phyloP scores from a whole-genome alignment of 2,329 filamentous ascomycete species.

The Colletotrichum tropicicola region DNA sequence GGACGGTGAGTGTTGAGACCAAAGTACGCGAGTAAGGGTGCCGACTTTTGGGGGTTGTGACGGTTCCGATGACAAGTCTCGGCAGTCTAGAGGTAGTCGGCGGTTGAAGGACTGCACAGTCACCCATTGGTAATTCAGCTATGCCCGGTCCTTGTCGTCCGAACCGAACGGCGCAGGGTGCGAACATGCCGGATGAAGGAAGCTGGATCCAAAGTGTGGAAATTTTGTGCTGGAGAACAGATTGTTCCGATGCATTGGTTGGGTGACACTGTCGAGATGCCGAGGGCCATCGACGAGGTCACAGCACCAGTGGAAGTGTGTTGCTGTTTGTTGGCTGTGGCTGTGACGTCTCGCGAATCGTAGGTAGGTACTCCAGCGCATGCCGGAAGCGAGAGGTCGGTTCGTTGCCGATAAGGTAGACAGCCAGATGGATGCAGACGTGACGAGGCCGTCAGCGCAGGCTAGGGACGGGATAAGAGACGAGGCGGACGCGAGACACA shows the following conservation, averaged over 20 bases:
- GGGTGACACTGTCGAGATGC: neutral
- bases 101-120: neutral
- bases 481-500: too few species aligned
- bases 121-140: neutral
- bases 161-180: neutral
- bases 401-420: neutral
- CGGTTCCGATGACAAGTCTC: neutral
- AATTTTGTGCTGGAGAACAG: neutral
- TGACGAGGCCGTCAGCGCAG: neutral
- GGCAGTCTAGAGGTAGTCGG: constrained; percentile 1
- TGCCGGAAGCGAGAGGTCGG: neutral
- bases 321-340: neutral
- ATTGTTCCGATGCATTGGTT: neutral
- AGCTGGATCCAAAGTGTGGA: neutral
- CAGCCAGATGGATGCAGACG: neutral
- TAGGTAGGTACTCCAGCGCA: too few species aligned
- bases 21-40: constrained; percentile 2
- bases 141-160: neutral
- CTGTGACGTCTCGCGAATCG: neutral
- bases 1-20: constrained; percentile 8
- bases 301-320: neutral
- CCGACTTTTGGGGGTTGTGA: neutral
- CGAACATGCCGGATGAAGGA: neutral
- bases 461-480: neutral
- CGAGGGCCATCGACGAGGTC: neutral